Conservation (phyloP, 2,329 filamentous ascomycete species). For the Aspergillus carbonarius region DNA sequence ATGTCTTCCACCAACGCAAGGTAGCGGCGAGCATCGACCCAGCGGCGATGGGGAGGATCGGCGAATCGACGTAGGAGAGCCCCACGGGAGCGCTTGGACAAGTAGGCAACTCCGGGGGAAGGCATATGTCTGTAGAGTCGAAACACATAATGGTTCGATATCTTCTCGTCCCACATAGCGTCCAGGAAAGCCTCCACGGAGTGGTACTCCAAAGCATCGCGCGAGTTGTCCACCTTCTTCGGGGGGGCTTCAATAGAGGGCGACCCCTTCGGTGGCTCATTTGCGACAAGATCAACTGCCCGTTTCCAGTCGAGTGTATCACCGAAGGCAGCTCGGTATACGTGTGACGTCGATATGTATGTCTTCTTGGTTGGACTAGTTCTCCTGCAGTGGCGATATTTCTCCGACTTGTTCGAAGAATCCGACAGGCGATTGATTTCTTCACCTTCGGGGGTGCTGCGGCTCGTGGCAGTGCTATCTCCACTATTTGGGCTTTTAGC, state of each 20-base stretch:
- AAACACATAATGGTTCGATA: constrained; percentile 52
- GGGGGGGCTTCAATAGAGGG: constrained; percentile 33
- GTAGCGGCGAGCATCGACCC: constrained; percentile 69
- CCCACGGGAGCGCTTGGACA: constrained; percentile 56
- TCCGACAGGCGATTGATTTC: not conserved
- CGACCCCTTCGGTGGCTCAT: constrained; percentile 20
- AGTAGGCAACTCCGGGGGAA: constrained; percentile 53
- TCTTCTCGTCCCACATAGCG: constrained; percentile 45
- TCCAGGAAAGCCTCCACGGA: constrained; percentile 40
- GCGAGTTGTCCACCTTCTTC: constrained; percentile 18
- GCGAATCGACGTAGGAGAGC: constrained; percentile 68
- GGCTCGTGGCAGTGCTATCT: not conserved
- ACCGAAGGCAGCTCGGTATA: constrained; percentile 26
- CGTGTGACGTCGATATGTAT: constrained; percentile 21
- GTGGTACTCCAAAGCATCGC: constrained; percentile 35
- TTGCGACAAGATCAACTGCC: constrained; percentile 40
- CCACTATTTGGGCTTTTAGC: not conserved
- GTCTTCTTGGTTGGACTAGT: constrained; percentile 19
- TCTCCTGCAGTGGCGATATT: constrained; percentile 9
- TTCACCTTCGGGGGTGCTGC: not conserved
- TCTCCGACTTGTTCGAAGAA: not conserved
- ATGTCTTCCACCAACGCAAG: constrained; percentile 82
- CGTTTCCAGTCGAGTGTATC: constrained; percentile 25
- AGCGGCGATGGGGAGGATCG: constrained; percentile 43
- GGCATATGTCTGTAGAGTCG: constrained; percentile 54